Conservation (phyloP, 2,329 filamentous ascomycete species). For the Sclerotinia minor region DNA sequence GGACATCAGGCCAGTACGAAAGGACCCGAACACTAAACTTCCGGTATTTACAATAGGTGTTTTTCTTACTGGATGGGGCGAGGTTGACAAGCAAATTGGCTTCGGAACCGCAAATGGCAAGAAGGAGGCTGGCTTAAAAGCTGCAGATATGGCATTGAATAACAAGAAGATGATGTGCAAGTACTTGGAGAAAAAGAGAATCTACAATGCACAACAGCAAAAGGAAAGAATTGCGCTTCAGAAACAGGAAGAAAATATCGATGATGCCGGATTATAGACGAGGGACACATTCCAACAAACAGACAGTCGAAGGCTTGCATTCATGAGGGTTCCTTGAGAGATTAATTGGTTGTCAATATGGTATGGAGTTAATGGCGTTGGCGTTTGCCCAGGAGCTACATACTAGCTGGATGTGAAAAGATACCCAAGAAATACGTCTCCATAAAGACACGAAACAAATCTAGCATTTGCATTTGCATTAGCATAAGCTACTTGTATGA, state of each 20-base stretch:
- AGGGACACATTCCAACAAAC: too few species aligned
- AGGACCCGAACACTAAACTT: conserved; percentile 55
- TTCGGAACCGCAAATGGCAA: conserved; percentile 65
- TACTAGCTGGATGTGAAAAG: not conserved
- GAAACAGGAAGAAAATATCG: conserved; percentile 12
- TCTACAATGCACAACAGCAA: conserved; percentile 45
- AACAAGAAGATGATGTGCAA: conserved; percentile 61
- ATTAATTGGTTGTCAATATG: not conserved
- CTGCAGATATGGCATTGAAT: conserved; percentile 62
- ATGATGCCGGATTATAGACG: not conserved
- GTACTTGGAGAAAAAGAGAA: conserved; percentile 49
- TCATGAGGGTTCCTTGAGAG: not conserved
- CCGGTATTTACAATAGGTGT: conserved; percentile 63
- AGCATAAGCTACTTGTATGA: not conserved
- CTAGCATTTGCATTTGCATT: not conserved
- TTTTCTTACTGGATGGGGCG: conserved; percentile 69
- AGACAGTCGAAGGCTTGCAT: not conserved
- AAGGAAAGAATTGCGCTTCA: conserved; percentile 35
- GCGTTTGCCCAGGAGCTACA: not conserved
- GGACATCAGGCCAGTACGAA: conserved; percentile 54
- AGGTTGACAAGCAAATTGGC: conserved; percentile 59
- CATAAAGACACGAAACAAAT: not conserved
- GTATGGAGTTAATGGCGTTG: not conserved
- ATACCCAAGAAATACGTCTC: conserved; percentile 4
- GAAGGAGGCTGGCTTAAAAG: conserved; percentile 66